Conservation (phyloP, 2,329 filamentous ascomycete genomes). For the Zopfia rhizophila region DNA sequence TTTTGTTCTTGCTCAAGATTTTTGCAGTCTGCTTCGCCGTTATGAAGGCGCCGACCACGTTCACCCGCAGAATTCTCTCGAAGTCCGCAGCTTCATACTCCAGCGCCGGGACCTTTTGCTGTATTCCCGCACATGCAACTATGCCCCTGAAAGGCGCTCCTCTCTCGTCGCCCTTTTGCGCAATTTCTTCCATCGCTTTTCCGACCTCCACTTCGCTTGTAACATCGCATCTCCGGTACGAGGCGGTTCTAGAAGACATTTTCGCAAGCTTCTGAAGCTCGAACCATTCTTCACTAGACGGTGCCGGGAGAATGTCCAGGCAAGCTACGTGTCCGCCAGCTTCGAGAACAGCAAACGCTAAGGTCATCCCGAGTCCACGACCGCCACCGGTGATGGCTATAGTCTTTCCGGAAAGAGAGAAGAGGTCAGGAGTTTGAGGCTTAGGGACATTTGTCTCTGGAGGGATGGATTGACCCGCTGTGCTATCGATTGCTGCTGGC, state of each 20-base stretch:
- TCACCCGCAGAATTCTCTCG: constrained; percentile 49
- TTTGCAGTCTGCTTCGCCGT: constrained; percentile 45
- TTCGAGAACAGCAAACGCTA: constrained; percentile 61
- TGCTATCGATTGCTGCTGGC: too few species aligned
- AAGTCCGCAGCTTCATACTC: constrained; percentile 56
- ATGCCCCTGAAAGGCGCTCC: constrained; percentile 51
- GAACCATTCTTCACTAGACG: constrained; percentile 54
- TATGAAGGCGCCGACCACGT: constrained; percentile 51
- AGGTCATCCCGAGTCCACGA: constrained; percentile 62
- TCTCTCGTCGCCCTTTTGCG: constrained; percentile 42
- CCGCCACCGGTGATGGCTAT: constrained; percentile 63
- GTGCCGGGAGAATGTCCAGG: constrained; percentile 57
- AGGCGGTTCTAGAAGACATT: constrained; percentile 45
- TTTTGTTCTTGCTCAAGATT: constrained; percentile 65
- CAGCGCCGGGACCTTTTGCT: constrained; percentile 59
- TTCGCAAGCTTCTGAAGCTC: constrained; percentile 55
- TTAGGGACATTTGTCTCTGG: background rate
- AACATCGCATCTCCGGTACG: constrained; percentile 60
- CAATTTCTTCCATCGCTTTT: constrained; percentile 50
- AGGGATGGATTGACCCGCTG: too few species aligned
- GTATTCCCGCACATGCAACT: constrained; percentile 62
- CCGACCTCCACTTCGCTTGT: constrained; percentile 57
- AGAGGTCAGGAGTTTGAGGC: constrained; percentile 43
- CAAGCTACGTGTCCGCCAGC: constrained; percentile 62
- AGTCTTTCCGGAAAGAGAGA: constrained; percentile 59